These are phyloP conservation scores for Nitzschia inconspicua DNA, from an alignment of 108 stramenopile genomes.

Conservation along the genomic window DNA sequence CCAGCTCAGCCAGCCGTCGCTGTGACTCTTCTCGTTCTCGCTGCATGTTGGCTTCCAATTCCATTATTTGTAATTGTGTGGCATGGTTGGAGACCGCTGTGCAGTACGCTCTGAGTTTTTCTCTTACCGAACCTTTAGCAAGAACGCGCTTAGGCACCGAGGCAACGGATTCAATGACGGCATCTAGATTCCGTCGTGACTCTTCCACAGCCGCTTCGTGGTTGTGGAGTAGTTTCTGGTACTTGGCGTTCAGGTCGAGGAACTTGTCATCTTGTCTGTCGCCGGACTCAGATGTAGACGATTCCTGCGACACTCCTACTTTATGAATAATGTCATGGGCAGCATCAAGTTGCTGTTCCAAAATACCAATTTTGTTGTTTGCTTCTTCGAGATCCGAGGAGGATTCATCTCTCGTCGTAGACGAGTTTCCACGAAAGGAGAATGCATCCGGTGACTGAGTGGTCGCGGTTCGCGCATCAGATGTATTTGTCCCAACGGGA, in stretches of 20 bases:
- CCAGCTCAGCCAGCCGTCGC: not conserved
- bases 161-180: not conserved
- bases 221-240: not conserved
- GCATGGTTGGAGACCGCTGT: not conserved
- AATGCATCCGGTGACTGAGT: not conserved
- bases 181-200: not conserved
- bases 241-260: not conserved
- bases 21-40: not conserved
- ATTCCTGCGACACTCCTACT: no score
- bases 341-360: not conserved
- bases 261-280: no score
- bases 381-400: not conserved
- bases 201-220: not conserved
- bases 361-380: not conserved
- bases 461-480: not conserved
- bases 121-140: not conserved
- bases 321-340: constrained; percentile 1
- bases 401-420: not conserved
- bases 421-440: no score
- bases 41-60: not conserved
- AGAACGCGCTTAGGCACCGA: not conserved
- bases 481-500: constrained; percentile 7
- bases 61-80: not conserved
- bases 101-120: not conserved
- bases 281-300: no score